Evolutionary conservation across 2,329 filamentous ascomycete species (phyloP), one percentile per base, ranked within the genome.

Genomic region (Hysterium pulicare): DNA sequence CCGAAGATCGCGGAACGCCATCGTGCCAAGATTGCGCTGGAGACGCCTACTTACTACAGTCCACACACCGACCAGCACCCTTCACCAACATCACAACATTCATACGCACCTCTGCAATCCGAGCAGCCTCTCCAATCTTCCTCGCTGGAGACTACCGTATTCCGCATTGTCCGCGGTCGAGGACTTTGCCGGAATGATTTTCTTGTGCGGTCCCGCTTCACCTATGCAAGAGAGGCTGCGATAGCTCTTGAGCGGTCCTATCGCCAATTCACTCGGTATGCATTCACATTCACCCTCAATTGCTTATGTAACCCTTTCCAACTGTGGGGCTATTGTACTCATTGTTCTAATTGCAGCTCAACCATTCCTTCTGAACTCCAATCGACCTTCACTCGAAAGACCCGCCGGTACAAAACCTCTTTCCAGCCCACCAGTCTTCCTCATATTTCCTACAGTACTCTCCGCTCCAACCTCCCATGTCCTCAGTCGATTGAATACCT

Each of bases 211-310:
- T 38, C 40, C 47, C 53, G 53, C 53, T 52, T 51, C 41, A 41
- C 48, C 41, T 38, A 53, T 52, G 51, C 54, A 47, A 42, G 53
- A 52, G 31, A 58, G 52, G 55, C 58, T 59, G 58, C 55, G 57
- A 53, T 58, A 57, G 53, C 50, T 41, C 41, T 31, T 24, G 36
- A 34, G 35, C 46, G 42, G 36, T 41, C 36, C 26, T 17, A 26
- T 41, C 43, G 42, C 49, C 13, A 28, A 22, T 43, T 33, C 44
- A 45, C 44, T 47, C 42, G 45, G 53, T 54, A 48, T 45, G 47
- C 45, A 39, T 42, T 36, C 30, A 21, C 48, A 38, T 31, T 43
- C 34, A 23, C n/a, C n/a, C n/a, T n/a, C n/a, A n/a, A n/a, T n/a
- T n/a, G n/a, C n/a, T n/a, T n/a, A n/a, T n/a, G 22, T 33, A 30